phyloP scores from a whole-genome alignment of 768 basidiomycete species.

The Leucocoprinus birnbaumii region DNA sequence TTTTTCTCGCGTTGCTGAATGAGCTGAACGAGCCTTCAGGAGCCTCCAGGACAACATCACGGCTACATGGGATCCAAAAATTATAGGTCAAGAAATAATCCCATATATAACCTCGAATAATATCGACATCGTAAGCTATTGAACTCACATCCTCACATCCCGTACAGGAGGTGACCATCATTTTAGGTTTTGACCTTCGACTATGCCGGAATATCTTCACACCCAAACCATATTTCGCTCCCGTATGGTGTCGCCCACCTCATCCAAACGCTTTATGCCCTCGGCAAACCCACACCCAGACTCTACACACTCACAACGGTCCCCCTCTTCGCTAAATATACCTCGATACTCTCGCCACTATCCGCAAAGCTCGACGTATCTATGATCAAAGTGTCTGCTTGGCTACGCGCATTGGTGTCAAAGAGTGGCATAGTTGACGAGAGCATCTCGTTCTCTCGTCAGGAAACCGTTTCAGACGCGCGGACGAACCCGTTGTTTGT shows the following conservation, averaged over 20 bases:
- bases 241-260: conserved; percentile 52
- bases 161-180: background rate
- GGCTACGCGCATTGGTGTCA: conserved; percentile 7
- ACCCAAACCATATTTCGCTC: conserved; percentile 84
- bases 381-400: conserved; percentile 1
- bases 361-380: conserved; percentile 44
- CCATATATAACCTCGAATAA: conserved; percentile 56
- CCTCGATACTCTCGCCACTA: conserved; percentile 46
- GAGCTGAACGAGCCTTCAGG: conserved; percentile 25
- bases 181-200: conserved; percentile 86
- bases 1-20: background rate
- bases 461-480: background rate
- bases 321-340: conserved; percentile 58
- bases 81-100: conserved; percentile 56
- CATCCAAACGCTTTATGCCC: conserved; percentile 20
- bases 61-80: conserved; percentile 54
- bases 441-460: background rate
- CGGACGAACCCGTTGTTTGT: conserved; percentile 43
- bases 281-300: conserved; percentile 24
- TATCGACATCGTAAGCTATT: conserved; percentile 53
- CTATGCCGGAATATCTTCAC: conserved; percentile 65
- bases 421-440: conserved; percentile 15
- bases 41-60: conserved; percentile 76
- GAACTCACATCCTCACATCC: conserved; percentile 20
- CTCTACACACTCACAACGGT: conserved; percentile 64